Percentiles rank a stretch among this genome's conserved stretches.
phyloP scores from a whole-genome alignment of 768 basidiomycete species.

The Russula earlei region DNA sequence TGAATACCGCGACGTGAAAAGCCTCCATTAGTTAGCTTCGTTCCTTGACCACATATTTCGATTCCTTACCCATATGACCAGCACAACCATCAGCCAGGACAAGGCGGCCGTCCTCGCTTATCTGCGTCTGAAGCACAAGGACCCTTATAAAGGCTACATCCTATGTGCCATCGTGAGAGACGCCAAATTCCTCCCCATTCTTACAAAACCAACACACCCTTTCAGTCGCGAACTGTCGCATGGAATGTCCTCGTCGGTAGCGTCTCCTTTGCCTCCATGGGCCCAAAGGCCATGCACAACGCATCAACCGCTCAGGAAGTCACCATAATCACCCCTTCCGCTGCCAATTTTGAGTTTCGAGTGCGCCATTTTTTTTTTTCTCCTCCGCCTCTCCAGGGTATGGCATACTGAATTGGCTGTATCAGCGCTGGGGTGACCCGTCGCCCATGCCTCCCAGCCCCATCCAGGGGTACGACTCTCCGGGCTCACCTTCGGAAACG shows the following conservation, averaged over 20 bases:
- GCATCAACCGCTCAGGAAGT: constrained; percentile 80
- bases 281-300: constrained; percentile 67
- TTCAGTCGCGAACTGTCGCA: constrained; percentile 53
- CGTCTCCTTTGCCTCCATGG: constrained; percentile 68
- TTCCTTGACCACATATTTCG: not conserved
- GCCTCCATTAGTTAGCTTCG: constrained; percentile 54
- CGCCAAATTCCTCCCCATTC: not conserved
- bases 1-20: constrained; percentile 55
- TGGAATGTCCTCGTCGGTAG: constrained; percentile 69
- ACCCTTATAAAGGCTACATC: constrained; percentile 66
- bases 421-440: constrained; percentile 61
- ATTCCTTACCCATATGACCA: constrained; percentile 22
- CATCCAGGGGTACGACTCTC: constrained; percentile 7
- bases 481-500: constrained; percentile 1
- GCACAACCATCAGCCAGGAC: constrained; percentile 68
- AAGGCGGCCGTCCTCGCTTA: constrained; percentile 75
- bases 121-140: constrained; percentile 70
- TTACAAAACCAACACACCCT: not conserved
- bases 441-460: constrained; percentile 48
- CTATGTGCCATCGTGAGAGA: constrained; percentile 62
- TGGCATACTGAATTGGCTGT: constrained; percentile 10
- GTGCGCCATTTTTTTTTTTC: constrained; percentile 35
- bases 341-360: constrained; percentile 31
- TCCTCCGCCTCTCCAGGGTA: constrained; percentile 39
- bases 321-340: constrained; percentile 53